Evolutionary conservation across 1,139 yeast genomes (phyloP), one percentile per base, ranked within the genome.

Genomic region (Geotrichum australiense): DNA sequence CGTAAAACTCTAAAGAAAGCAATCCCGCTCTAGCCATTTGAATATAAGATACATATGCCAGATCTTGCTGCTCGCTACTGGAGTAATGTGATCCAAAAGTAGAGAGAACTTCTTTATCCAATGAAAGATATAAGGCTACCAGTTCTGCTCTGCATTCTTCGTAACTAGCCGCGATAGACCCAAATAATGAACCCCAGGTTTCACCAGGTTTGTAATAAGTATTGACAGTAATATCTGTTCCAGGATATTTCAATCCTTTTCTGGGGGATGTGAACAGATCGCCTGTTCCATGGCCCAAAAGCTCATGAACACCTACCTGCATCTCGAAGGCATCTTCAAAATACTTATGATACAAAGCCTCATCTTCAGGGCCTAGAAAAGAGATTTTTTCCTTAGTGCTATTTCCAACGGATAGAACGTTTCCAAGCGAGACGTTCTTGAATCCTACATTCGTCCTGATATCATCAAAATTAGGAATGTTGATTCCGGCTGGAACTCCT

Each of bases 141-240:
- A 80, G 74, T 60, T 86, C 96, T 18, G 96, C 96, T 53, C 96
- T 76, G 62, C 95, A 85, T 62, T 86, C 96, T 63, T 86, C 96
- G 58, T 81, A 85, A 1, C 93, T 78, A n/a, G 94, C 95, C n/a
- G 95, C 82, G 49, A 79, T 64, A 2, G 80, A 69, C 5, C 95
- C 93, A 61, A 86, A 86, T 42, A 80, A 67, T 2, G 91, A 78
- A 1, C 94, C 87, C 95, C 95, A 86, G 3, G 95, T 85, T 58
- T 85, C 85, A 41, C 87, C 89, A 46, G 79, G 73, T 50, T 75
- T 76, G 63, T 86, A 86, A 63, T 70, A 83, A 1, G 91, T 74
- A 61, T 86, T 85, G 69, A 73, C 85, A 12, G 66, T 61, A 6
- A 83, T 83, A 37, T 76, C 77, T 10, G 68, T 67, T n/a, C 73